phyloP scores from a whole-genome alignment of 106 monocot species.

The Acanthochlamys bracteata region DNA sequence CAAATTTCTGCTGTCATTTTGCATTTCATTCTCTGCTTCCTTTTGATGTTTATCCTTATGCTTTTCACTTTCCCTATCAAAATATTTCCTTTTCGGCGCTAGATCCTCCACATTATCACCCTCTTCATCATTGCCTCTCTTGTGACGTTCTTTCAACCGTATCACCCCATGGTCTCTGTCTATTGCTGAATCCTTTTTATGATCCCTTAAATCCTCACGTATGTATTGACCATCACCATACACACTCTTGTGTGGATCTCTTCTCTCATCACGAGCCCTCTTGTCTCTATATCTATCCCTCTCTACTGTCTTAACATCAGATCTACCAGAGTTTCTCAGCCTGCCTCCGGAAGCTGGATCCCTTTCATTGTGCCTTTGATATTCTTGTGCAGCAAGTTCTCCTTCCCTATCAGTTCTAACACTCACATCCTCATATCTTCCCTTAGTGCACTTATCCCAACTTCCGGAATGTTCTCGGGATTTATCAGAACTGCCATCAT shows the following conservation, averaged over 20 bases:
- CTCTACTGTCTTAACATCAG: slow-evolving; percentile 14
- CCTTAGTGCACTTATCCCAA: slow-evolving; percentile 27
- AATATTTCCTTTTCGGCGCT: slow-evolving; percentile 25
- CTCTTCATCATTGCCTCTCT: slow-evolving; percentile 23
- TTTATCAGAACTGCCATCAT: slow-evolving; percentile 24
- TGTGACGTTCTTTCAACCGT: slow-evolving; percentile 19
- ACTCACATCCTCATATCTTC: slow-evolving; percentile 21
- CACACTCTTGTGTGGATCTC: slow-evolving; percentile 37
- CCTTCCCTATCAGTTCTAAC: slow-evolving; percentile 23
- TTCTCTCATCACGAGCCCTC: slow-evolving; percentile 29
- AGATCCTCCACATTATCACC: slow-evolving; percentile 14
- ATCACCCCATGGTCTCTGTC: slow-evolving; percentile 11
- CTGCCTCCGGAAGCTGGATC: slow-evolving; percentile 18
- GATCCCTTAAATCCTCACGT: slow-evolving; percentile 16
- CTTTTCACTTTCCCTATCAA: slow-evolving; percentile 27
- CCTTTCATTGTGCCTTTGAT: slow-evolving; percentile 23
- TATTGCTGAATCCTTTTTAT: slow-evolving; percentile 12
- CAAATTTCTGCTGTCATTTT: slow-evolving; percentile 12
- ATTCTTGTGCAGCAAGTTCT: slow-evolving; percentile 2
- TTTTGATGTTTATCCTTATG: slow-evolving; percentile 22
- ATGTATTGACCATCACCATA: slow-evolving; percentile 21
- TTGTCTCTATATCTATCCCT: slow-evolving; percentile 33
- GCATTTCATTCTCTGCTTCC: slow-evolving; percentile 20
- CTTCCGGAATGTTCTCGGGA: slow-evolving; percentile 25
- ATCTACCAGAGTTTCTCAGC: slow-evolving; percentile 7